A percentile compares a stretch with the other conserved stretches of the same genome.
These are phyloP conservation scores for Fusarium pseudoanthophilum DNA, from an alignment of 2,329 filamentous ascomycete species.

Conservation along the genomic window DNA sequence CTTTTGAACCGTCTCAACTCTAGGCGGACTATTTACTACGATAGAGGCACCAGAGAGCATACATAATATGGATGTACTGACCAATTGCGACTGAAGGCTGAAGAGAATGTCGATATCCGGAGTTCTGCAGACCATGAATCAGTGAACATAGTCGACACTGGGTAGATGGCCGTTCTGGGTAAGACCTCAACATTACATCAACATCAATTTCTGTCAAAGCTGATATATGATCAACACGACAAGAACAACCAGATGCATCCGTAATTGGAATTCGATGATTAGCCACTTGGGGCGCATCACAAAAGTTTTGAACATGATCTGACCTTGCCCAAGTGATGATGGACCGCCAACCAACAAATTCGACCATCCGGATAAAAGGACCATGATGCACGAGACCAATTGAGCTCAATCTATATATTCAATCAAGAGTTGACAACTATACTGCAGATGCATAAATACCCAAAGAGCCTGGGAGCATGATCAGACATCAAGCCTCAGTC, in stretches of 20 bases:
- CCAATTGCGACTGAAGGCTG: not conserved
- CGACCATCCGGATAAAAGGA: not conserved
- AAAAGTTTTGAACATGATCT: not conserved
- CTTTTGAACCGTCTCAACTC: not conserved
- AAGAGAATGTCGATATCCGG: no score
- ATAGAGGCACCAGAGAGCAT: not conserved
- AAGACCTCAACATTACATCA: not conserved
- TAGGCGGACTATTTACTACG: not conserved
- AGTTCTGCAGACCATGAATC: not conserved
- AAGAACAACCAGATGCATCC: not conserved
- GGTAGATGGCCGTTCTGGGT: not conserved
- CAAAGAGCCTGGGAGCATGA: not conserved
- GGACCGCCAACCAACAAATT: not conserved
- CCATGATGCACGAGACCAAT: not conserved
- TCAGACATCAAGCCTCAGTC: not conserved
- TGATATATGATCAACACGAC: not conserved
- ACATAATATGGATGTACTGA: no score
- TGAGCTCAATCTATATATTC: not conserved
- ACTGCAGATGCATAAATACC: conserved; percentile 7
- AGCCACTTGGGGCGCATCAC: not conserved
- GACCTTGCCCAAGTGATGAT: not conserved
- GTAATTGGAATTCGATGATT: not conserved
- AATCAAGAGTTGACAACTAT: not conserved
- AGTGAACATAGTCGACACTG: not conserved
- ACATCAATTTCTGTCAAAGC: not conserved